phyloP scores from a whole-genome alignment of 768 basidiomycete genomes.

The Tulasnella sp. region DNA sequence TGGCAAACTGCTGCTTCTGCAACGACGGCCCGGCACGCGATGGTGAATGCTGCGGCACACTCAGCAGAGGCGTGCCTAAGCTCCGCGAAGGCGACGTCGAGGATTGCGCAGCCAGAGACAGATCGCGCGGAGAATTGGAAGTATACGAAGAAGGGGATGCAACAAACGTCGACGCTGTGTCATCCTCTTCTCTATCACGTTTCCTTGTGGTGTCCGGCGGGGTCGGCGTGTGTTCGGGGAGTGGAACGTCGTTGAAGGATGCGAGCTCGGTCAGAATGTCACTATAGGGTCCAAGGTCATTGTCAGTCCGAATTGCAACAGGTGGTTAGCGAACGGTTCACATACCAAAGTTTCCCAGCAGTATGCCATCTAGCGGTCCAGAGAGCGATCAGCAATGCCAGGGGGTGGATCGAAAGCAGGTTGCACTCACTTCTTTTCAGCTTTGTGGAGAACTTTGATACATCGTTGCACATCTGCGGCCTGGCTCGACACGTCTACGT shows the following conservation, averaged over 20 bases:
- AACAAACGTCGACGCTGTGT: background rate
- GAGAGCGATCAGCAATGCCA: background rate
- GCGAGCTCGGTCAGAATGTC: constrained; percentile 23
- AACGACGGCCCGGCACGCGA: background rate
- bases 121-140: background rate
- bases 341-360: constrained; percentile 21
- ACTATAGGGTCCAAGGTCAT: background rate
- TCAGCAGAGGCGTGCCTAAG: background rate
- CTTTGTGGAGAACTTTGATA: constrained; percentile 44
- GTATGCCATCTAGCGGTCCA: constrained; percentile 18
- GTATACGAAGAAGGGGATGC: background rate
- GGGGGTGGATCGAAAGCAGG: too few relatives aligned
- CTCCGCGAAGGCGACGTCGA: background rate
- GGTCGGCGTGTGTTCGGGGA: constrained; percentile 18
- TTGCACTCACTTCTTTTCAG: constrained; percentile 28
- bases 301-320: background rate
- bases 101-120: background rate
- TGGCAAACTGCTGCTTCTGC: background rate
- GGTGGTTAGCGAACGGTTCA: background rate
- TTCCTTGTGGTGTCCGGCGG: constrained; percentile 18
- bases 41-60: background rate
- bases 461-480: constrained; percentile 55
- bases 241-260: constrained; percentile 19
- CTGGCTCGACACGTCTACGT: constrained; percentile 41
- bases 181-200: constrained; percentile 14